Percentiles rank a stretch among this genome's conserved stretches.
These are phyloP conservation scores for Candida ipomoeae DNA, from an alignment of 805 yeast genomes.

Conservation along the genomic window DNA sequence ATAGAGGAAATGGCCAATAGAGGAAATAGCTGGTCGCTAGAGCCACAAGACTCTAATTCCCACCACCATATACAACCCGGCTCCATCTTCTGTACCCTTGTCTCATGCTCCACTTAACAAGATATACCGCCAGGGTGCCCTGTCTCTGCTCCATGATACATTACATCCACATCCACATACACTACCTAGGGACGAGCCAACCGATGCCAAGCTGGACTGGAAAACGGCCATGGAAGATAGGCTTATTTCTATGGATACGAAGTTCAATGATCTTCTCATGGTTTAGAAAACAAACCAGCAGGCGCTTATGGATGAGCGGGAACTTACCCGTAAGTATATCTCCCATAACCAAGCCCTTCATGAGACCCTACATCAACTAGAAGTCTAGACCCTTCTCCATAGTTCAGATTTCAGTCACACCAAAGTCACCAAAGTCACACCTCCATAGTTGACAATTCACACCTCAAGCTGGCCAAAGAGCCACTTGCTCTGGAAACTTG, in stretches of 20 bases:
- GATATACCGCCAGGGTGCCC: constrained; percentile 8
- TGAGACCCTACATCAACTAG: constrained; percentile 1
- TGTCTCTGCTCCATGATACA: constrained; percentile 1
- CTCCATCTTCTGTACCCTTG: not conserved
- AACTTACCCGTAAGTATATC: constrained; percentile 5
- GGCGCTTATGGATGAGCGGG: constrained; percentile 21
- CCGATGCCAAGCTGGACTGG: constrained; percentile 23
- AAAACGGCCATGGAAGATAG: constrained; percentile 31
- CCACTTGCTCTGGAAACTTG: no score
- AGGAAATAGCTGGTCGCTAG: no score
- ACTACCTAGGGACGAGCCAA: not conserved
- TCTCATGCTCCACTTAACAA: not conserved
- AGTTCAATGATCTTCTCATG: constrained; percentile 34
- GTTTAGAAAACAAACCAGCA: constrained; percentile 31
- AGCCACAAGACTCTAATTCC: no score
- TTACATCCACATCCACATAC: not conserved
- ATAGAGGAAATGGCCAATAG: no score
- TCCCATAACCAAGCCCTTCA: constrained; percentile 1
- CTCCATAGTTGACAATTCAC: no score
- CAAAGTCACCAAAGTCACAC: no score
- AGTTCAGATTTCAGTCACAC: no score
- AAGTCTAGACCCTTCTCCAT: no score
- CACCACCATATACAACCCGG: constrained; percentile 1
- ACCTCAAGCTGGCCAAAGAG: no score
- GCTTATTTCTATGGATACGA: constrained; percentile 34